phyloP scores from a whole-genome alignment of 2,329 filamentous ascomycete genomes.

The Alternaria novae-zelandiae region DNA sequence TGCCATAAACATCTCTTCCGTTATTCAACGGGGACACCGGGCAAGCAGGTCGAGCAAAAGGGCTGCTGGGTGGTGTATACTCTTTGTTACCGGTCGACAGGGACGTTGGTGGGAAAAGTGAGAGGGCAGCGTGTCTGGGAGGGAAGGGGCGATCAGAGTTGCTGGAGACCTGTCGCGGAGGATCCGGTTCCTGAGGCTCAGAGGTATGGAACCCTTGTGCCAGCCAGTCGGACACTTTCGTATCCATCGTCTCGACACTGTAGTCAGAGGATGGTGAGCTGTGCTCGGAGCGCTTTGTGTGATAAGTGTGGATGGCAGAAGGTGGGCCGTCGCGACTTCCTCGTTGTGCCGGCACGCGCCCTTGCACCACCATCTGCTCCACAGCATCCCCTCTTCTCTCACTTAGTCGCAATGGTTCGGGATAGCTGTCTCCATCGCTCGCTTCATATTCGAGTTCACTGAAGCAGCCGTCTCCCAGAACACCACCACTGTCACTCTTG shows the following conservation, averaged over 20 bases:
- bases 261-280: not conserved
- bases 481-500: not conserved
- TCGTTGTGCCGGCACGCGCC: not conserved
- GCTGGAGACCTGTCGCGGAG: not conserved
- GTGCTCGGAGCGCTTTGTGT: not conserved
- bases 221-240: slow-evolving; percentile 7
- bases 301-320: not conserved
- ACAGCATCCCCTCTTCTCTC: not conserved
- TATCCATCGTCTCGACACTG: not conserved
- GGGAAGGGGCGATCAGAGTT: not conserved
- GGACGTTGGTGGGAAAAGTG: slow-evolving; percentile 6
- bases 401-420: not conserved
- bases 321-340: not conserved
- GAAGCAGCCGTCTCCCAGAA: not conserved
- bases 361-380: not conserved
- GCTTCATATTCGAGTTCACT: not conserved
- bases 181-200: not conserved
- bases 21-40: slow-evolving; percentile 18
- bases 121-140: not conserved
- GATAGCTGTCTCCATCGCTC: not conserved
- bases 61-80: not conserved
- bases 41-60: not conserved
- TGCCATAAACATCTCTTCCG: slow-evolving; percentile 21
- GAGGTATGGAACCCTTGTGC: not conserved
- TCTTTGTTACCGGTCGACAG: slow-evolving; percentile 7